Evolutionary conservation across 1,284 basidiomycete species (phyloP).

Genomic region (Apiotrichum laibachii): DNA sequence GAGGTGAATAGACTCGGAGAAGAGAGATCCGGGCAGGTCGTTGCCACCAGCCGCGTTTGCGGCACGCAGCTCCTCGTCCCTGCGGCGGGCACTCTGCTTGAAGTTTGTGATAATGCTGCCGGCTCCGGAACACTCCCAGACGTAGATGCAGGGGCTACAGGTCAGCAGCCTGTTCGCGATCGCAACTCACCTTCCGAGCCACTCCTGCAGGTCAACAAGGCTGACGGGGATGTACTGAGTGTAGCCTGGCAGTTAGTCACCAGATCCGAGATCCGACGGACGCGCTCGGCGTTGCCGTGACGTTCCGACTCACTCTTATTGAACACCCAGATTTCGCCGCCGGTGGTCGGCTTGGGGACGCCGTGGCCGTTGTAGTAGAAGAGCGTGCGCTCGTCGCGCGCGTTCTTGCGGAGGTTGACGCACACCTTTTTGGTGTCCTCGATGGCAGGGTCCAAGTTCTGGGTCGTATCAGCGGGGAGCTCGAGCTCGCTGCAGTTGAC

Average conservation of each 20-base stretch:
- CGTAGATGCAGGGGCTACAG: constrained; percentile 85
- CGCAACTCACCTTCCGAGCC: constrained; percentile 62
- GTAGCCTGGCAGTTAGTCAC: constrained; percentile 57
- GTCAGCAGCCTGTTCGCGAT: constrained; percentile 10
- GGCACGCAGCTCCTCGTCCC: constrained; percentile 66
- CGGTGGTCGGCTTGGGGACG: constrained; percentile 92
- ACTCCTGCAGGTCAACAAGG: constrained; percentile 84
- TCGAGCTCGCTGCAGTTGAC: neutral
- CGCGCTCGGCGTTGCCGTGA: neutral
- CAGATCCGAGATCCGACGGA: too few relatives aligned
- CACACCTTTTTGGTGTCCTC: constrained; percentile 93
- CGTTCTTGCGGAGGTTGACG: constrained; percentile 75
- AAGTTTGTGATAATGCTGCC: constrained; percentile 92
- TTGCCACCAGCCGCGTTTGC: constrained; percentile 28
- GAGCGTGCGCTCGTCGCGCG: constrained; percentile 89
- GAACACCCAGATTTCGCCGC: constrained; percentile 98
- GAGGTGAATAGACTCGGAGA: constrained; percentile 89
- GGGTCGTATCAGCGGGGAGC: constrained; percentile 24
- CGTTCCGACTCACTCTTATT: constrained; percentile 62
- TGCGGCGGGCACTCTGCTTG: constrained; percentile 76
- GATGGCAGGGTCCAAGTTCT: constrained; percentile 87
- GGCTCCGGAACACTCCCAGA: constrained; percentile 97
- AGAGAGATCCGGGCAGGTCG: constrained; percentile 63
- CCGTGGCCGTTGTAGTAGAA: constrained; percentile 99
- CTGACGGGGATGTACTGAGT: constrained; percentile 99